Evolutionary conservation across 306 rosid species (phyloP), one percentile per base, ranked within the genome.

Genomic region (Cucumis melo): DNA sequence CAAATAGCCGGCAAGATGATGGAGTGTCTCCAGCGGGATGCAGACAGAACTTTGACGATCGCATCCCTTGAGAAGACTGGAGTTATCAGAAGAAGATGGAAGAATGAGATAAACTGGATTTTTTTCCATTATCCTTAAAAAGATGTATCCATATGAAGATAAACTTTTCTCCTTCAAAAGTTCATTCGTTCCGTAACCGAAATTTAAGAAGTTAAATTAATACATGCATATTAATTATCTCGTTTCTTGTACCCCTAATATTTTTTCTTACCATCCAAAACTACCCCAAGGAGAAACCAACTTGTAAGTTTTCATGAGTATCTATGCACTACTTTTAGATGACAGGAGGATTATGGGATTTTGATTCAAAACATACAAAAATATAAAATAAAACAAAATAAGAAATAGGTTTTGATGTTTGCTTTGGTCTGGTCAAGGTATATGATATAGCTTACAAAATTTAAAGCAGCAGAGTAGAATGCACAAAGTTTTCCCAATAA

Each of bases 21-120:
- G 99, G 98, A 46, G 99, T 92, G 83, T 95, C 99, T 81, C 99
- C 98, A 0, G 99, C 98, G 15, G 98, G 98, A 84, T 92, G 85
- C 83, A 95, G 86, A 85, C 99, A 92, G 84, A 92, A 95, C 91
- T 95, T 95, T 54, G 98, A 92, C 32, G 84, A 82, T 50, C 90
- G 93, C 99, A 95, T 95, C 80, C 99, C 93, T 80, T 56, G 79
- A 8, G 99, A 65, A 83, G 97, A 92, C 99, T 95, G 90, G 80
- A 64, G 60, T 38, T 38, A 78, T 70, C 64, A 86, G 55, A 77
- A 78, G 27, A 75, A 32, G 41, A 67, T 2, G 62, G 55, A 64
- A 14, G 13, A 82, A 78, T 73, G 60, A 82, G 81, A 78, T 14
- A 38, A 20, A 54, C 15, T 36, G 19, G 5, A 64, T 10, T 51